These are phyloP conservation scores for Corymbia calophylla DNA, from an alignment of 441 rosid species.

Conservation along the genomic window DNA sequence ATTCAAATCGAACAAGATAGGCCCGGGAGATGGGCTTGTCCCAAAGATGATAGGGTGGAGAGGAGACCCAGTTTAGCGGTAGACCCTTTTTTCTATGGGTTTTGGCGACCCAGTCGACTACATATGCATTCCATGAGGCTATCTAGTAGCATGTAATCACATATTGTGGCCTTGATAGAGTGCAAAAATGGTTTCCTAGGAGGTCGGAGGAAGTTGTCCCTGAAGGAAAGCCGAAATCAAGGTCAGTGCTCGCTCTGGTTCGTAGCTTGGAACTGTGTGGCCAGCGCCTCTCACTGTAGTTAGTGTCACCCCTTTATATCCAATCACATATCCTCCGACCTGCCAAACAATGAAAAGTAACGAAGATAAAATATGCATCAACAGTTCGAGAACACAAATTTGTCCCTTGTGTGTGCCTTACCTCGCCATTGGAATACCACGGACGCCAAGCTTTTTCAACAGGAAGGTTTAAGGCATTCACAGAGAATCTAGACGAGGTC, in stretches of 20 bases:
- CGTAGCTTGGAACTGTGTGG: slow-evolving; percentile 36
- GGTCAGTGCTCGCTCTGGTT: slow-evolving; percentile 32
- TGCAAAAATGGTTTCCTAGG: not conserved
- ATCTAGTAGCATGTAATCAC: not conserved
- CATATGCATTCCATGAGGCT: not conserved
- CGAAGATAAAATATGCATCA: not conserved
- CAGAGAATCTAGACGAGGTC: slow-evolving; percentile 20
- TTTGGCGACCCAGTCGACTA: too few relatives aligned
- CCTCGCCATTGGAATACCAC: slow-evolving; percentile 26
- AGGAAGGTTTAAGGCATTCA: slow-evolving; percentile 14
- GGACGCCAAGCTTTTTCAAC: slow-evolving; percentile 24
- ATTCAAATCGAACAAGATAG: too few relatives aligned
- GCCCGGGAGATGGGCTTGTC: too few relatives aligned
- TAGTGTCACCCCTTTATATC: slow-evolving; percentile 26
- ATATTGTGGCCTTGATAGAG: not conserved
- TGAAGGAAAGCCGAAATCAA: slow-evolving; percentile 35
- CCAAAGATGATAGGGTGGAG: too few relatives aligned
- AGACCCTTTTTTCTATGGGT: too few relatives aligned
- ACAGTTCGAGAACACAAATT: not conserved
- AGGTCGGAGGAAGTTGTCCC: slow-evolving; percentile 30
- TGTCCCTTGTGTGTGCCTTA: not conserved
- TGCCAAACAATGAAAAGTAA: slow-evolving; percentile 1
- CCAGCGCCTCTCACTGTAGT: slow-evolving; percentile 38
- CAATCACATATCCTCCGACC: slow-evolving; percentile 43
- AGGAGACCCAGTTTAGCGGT: too few relatives aligned